phyloP scores from a whole-genome alignment of 169 alveolate genomes.

The Theileria parva region DNA sequence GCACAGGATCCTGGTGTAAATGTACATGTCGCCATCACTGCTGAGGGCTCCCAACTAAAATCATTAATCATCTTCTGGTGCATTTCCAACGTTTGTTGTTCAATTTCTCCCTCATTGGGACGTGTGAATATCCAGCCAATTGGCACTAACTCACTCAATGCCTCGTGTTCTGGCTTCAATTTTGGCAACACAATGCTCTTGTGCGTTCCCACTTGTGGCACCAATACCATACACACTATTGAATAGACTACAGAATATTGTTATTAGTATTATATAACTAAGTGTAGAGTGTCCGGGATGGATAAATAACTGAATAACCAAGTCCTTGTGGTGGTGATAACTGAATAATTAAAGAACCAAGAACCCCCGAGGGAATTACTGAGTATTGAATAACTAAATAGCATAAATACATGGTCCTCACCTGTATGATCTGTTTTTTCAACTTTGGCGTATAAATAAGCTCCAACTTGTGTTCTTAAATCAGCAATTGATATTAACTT shows the following conservation, averaged over 20 bases:
- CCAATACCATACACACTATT: constrained; percentile 91
- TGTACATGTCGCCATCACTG: constrained; percentile 80
- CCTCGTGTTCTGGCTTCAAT: constrained; percentile 90
- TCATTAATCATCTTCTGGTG: constrained; percentile 62
- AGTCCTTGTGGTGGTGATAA: not conserved
- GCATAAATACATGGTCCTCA: not conserved
- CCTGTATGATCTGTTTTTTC: not conserved
- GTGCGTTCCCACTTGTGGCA: constrained; percentile 98
- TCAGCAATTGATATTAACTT: constrained; percentile 96
- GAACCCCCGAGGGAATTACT: not conserved
- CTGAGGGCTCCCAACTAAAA: constrained; percentile 56
- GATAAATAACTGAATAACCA: not conserved
- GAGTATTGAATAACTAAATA: not conserved
- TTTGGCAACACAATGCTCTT: constrained; percentile 89
- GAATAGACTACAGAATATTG: constrained; percentile 25
- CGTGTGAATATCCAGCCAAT: constrained; percentile 98
- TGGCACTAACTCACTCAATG: constrained; percentile 92
- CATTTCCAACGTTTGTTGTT: constrained; percentile 80
- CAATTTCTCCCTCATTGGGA: constrained; percentile 86
- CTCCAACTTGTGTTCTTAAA: constrained; percentile 97
- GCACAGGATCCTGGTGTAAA: constrained; percentile 98
- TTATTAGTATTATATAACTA: not conserved
- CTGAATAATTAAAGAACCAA: not conserved
- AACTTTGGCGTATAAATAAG: constrained; percentile 86
- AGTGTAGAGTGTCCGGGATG: not conserved